Evolutionary conservation across 2,329 filamentous ascomycete species (phyloP).

Genomic region (Monilinia fructicola): DNA sequence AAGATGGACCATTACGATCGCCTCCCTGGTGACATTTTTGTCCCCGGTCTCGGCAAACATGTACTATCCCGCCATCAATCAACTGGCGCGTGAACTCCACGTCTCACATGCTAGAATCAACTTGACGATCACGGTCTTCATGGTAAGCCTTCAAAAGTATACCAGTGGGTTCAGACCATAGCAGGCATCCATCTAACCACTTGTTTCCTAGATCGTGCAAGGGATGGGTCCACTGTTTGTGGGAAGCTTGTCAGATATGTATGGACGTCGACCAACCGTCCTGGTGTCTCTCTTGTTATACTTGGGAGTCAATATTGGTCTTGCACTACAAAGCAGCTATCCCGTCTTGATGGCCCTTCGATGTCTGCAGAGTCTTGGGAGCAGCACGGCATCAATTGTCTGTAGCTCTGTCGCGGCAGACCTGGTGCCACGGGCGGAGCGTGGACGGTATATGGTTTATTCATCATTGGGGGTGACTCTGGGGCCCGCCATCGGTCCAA

Average conservation of each 20-base stretch:
- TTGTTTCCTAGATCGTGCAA: conserved; percentile 51
- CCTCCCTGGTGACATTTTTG: too few relatives aligned
- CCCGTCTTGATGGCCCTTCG: conserved; percentile 53
- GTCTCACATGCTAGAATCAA: conserved; percentile 45
- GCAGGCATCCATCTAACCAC: not conserved
- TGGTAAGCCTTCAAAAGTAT: conserved; percentile 31
- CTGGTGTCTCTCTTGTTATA: conserved; percentile 54
- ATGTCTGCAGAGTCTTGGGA: conserved; percentile 54
- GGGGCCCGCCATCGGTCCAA: conserved; percentile 37
- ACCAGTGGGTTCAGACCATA: not conserved
- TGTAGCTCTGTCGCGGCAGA: conserved; percentile 61
- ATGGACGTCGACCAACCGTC: conserved; percentile 55
- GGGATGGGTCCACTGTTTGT: conserved; percentile 58
- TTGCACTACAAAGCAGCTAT: conserved; percentile 52
- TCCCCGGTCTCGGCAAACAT: too few relatives aligned
- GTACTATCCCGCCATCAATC: conserved; percentile 17
- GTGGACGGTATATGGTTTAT: conserved; percentile 64
- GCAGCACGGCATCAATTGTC: conserved; percentile 58
- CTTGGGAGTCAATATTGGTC: conserved; percentile 53
- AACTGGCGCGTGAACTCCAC: conserved; percentile 49
- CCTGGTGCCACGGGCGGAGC: conserved; percentile 59
- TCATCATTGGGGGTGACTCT: conserved; percentile 57
- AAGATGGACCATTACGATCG: too few relatives aligned
- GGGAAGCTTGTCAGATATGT: conserved; percentile 54
- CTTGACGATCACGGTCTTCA: conserved; percentile 44